Evolutionary conservation across 345 rosid species (phyloP), one percentile per base, ranked within the genome.

Genomic region (Citrus glauca): DNA sequence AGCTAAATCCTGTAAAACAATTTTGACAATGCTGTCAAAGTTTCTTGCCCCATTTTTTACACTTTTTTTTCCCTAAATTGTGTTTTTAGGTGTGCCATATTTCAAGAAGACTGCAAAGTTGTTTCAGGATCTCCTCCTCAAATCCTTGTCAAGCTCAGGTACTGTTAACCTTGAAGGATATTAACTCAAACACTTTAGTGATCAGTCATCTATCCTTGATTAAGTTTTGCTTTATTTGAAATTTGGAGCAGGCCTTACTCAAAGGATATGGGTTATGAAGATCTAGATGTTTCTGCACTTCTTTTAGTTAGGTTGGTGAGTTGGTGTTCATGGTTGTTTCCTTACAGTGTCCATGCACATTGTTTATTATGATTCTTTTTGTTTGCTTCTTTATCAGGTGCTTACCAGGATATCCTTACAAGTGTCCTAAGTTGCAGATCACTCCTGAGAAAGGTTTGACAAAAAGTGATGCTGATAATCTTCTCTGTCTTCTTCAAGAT

Each of bases 321-420:
- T 32, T 80, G 57, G 63, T 64, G 50, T 33, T 61, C 14, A 9
- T 28, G 28, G 25, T 60, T 66, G 55, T 48, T 73, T 61, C n/a
- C 32, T 62, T 38, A 82, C 68, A 4, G 20, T 72, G 17, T 65
- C 28, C 1, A 50, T 61, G 35, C 11, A 24, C 60, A 1, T 65
- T 33, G 20, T 60, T 60, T 78, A 5, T 66, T 45, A 68, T 75
- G 66, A 9, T 30, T 69, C 25, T 68, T 53, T 55, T 7, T 63
- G 55, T 7, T 67, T 22, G 28, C 20, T 37, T 81, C 66, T 81
- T 78, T 61, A 62, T 78, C 81, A 95, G 99, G 84, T 95, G 94
- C 88, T 86, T 91, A 82, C 98, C 99, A 2, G 99, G 98, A 69
- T 95, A 95, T 88, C 99, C 99, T 72, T 88, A 86, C 91, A 95